Conservation (phyloP, 768 basidiomycete species). For the Trametes punicea region DNA sequence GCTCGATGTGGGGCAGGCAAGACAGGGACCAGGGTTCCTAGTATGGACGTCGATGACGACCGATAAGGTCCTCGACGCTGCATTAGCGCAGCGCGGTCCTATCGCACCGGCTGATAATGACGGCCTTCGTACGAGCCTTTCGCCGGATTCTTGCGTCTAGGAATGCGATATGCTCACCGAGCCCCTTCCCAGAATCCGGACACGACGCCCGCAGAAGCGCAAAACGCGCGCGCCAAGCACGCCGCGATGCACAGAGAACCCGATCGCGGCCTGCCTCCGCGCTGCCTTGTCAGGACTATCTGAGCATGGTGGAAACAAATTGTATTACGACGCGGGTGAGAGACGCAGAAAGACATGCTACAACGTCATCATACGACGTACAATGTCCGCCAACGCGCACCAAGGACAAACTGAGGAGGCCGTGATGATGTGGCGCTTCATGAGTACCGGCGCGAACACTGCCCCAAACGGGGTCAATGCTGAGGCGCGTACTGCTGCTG, state of each 20-base stretch:
- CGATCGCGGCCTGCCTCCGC: background rate
- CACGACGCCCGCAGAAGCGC: background rate
- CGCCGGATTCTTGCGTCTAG: too few species aligned
- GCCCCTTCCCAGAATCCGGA: background rate
- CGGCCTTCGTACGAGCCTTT: background rate
- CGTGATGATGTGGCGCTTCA: background rate
- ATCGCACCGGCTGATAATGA: background rate
- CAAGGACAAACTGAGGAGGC: background rate
- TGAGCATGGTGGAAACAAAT: background rate
- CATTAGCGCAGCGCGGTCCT: too few species aligned
- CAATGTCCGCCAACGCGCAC: constrained; percentile 8
- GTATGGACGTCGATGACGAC: background rate
- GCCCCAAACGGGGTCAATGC: background rate
- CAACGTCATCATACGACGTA: constrained; percentile 17
- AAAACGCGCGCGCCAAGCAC: background rate
- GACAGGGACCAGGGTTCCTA: background rate
- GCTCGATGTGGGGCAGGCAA: background rate
- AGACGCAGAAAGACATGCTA: background rate
- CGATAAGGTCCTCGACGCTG: too few species aligned
- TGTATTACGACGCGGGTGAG: constrained; percentile 4
- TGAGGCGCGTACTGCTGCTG: constrained; percentile 16
- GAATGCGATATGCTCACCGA: too few species aligned
- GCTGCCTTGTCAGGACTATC: background rate
- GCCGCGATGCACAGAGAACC: background rate
- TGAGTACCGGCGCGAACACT: background rate